Conservation (phyloP, 2,329 filamentous ascomycete genomes). For the Thielaviopsis populi region DNA sequence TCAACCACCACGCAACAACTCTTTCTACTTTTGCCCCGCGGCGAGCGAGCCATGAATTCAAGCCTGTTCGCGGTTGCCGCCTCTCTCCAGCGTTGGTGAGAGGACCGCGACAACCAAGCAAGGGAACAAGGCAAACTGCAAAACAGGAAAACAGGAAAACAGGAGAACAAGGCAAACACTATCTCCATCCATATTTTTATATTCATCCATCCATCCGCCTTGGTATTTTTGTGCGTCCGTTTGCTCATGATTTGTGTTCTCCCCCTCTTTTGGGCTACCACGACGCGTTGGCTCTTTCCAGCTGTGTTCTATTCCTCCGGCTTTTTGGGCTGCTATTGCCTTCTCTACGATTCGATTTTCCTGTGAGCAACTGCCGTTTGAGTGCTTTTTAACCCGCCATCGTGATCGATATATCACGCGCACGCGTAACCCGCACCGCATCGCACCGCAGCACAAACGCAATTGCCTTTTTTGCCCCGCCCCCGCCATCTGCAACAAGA, state of each 20-base stretch:
- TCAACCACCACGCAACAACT: background rate
- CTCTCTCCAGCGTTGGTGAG: conserved; percentile 13
- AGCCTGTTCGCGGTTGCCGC: conserved; percentile 3
- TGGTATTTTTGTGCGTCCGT: background rate
- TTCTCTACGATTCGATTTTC: background rate
- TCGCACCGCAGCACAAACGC: background rate
- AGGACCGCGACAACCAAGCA: conserved; percentile 5
- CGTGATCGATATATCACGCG: background rate
- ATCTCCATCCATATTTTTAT: background rate
- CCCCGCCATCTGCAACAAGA: conserved; percentile 12
- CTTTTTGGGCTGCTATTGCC: background rate
- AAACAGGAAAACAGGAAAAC: too few relatives aligned
- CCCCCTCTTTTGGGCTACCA: background rate
- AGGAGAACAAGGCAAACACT: background rate
- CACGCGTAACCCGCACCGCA: background rate
- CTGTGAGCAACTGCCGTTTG: conserved; percentile 1
- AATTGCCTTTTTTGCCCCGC: conserved; percentile 8
- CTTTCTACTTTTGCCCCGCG: background rate
- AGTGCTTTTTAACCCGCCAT: background rate
- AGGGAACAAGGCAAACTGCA: background rate
- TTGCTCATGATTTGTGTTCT: background rate
- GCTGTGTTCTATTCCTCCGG: background rate
- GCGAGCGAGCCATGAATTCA: conserved; percentile 12
- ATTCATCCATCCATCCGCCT: background rate
- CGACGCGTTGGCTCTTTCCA: background rate